Percentiles rank a stretch among this genome's conserved stretches.
Evolutionary conservation across 495 filamentous ascomycete genomes (phyloP).

Genomic region (Cercophora samala): DNA sequence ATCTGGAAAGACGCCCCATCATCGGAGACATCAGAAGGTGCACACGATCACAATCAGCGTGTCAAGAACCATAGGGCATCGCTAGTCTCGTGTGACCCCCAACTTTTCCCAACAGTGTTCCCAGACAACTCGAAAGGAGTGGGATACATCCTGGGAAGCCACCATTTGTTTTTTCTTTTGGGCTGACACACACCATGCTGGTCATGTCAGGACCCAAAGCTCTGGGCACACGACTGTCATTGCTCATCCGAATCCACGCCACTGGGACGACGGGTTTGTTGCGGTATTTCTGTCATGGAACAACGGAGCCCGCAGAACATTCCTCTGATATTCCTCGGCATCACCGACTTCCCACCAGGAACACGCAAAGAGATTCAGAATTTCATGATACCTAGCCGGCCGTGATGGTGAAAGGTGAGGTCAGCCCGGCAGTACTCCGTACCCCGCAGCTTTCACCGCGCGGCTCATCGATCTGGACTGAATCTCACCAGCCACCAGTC

Average conservation of each 20-base stretch:
- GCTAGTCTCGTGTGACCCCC: slow-evolving; percentile 14
- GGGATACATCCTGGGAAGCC: neutral
- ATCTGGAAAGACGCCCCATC: neutral
- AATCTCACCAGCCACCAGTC: slow-evolving; percentile 11
- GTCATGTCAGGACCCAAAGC: neutral
- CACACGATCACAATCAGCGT: neutral
- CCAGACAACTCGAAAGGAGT: neutral
- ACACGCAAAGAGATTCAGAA: neutral
- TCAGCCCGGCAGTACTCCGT: slow-evolving; percentile 2
- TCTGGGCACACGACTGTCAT: slow-evolving; percentile 1
- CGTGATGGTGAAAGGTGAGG: neutral
- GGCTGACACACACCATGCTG: slow-evolving; percentile 2
- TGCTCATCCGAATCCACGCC: neutral
- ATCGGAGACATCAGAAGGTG: neutral
- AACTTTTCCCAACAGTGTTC: neutral
- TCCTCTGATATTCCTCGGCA: neutral
- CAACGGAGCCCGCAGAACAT: neutral
- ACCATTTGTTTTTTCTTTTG: neutral
- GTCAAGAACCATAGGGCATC: neutral
- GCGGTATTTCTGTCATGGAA: neutral
- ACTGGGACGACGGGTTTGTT: neutral
- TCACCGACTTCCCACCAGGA: neutral
- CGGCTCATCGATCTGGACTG: slow-evolving; percentile 10
- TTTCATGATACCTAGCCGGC: neutral
- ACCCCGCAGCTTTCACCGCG: neutral